These are phyloP conservation scores for Fraxinus paxiana DNA, from an alignment of 305 asterid species.

Conservation along the genomic window DNA sequence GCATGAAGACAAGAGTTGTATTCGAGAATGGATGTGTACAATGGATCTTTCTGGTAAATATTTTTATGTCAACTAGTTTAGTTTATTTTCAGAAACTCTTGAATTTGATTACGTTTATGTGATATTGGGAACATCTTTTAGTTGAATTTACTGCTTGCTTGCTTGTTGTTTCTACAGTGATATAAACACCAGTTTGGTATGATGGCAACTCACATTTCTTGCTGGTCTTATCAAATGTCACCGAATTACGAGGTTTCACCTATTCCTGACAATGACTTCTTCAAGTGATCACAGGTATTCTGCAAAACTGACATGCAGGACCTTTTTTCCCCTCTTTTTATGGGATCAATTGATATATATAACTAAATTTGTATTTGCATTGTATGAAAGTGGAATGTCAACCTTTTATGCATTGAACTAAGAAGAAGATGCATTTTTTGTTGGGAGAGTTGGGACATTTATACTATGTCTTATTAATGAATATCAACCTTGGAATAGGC, in stretches of 20 bases:
- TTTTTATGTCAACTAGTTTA: constrained; percentile 10
- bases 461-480: background rate
- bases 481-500: background rate
- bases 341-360: background rate
- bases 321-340: background rate
- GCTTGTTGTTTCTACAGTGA: constrained; percentile 17
- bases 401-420: constrained; percentile 6
- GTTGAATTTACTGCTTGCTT: constrained; percentile 19
- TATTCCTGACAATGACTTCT: constrained; percentile 5
- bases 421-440: constrained; percentile 1
- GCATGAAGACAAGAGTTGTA: constrained; percentile 2
- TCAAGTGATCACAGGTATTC: constrained; percentile 17
- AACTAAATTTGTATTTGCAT: constrained; percentile 1
- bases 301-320: constrained; percentile 1
- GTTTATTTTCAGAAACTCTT: constrained; percentile 1
- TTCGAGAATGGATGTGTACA: constrained; percentile 4
- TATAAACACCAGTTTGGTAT: constrained; percentile 3
- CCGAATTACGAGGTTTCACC: constrained; percentile 13
- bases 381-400: background rate
- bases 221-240: constrained; percentile 16
- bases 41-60: constrained; percentile 18
- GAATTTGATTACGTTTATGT: constrained; percentile 23
- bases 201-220: background rate
- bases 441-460: background rate
- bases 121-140: constrained; percentile 21